Evolutionary conservation across 192 early-diverging fungal species (phyloP).

Genomic region (Allomyces arbusculus): DNA sequence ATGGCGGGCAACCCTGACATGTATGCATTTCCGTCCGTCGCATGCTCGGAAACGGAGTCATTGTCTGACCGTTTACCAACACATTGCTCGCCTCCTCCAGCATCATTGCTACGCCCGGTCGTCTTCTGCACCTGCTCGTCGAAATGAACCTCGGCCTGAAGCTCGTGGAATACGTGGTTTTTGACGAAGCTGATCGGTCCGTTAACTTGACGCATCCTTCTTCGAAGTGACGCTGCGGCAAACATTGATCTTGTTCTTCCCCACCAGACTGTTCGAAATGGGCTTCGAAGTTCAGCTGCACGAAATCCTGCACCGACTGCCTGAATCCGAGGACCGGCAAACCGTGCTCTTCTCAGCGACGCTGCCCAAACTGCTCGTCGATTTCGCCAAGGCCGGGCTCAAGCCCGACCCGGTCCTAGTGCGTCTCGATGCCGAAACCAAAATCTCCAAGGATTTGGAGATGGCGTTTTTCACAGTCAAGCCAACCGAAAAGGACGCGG

Average conservation of each 20-base stretch:
- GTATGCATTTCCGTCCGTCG: slow-evolving; percentile 10
- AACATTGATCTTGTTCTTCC: not conserved
- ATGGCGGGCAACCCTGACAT: slow-evolving; percentile 90
- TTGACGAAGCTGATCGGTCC: slow-evolving; percentile 95
- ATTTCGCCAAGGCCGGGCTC: slow-evolving; percentile 93
- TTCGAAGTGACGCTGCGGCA: not conserved
- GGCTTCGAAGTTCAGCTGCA: slow-evolving; percentile 89
- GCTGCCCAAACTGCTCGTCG: slow-evolving; percentile 73
- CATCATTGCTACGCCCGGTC: slow-evolving; percentile 63
- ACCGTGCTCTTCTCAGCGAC: slow-evolving; percentile 92
- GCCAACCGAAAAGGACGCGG: slow-evolving; percentile 73
- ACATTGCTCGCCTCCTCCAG: slow-evolving; percentile 3
- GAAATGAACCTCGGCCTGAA: slow-evolving; percentile 80
- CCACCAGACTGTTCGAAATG: slow-evolving; percentile 66
- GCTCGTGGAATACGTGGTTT: slow-evolving; percentile 85
- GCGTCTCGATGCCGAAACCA: slow-evolving; percentile 83
- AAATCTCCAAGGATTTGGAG: slow-evolving; percentile 85
- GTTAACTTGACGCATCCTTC: slow-evolving; percentile 1
- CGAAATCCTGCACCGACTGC: slow-evolving; percentile 70
- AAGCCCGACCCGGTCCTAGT: slow-evolving; percentile 71
- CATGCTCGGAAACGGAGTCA: too few species aligned
- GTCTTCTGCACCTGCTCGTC: slow-evolving; percentile 61
- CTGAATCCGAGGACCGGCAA: slow-evolving; percentile 46
- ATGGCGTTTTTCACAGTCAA: slow-evolving; percentile 81
- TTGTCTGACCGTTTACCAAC: not conserved